Evolutionary conservation across 2,329 filamentous ascomycete genomes (phyloP).

Genomic region (Balansia obtecta): DNA sequence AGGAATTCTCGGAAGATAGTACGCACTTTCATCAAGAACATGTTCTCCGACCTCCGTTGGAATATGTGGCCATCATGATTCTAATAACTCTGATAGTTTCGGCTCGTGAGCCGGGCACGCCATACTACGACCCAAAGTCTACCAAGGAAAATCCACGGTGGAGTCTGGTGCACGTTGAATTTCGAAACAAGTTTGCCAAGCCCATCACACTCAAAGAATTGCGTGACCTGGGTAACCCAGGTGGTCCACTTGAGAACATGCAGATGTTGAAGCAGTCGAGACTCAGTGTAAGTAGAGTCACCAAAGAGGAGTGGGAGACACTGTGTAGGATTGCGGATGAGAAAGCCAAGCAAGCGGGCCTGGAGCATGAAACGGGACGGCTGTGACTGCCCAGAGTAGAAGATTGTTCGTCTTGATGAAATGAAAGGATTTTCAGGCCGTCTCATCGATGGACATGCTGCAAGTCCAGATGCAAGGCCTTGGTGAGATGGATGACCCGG

Average conservation of each 20-base stretch:
- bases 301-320: conserved; percentile 50
- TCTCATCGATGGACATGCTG: neutral
- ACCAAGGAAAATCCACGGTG: conserved; percentile 46
- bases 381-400: neutral
- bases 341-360: conserved; percentile 26
- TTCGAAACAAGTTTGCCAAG: conserved; percentile 67
- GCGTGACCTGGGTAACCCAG: conserved; percentile 45
- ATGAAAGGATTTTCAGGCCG: neutral
- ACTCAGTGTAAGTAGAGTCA: conserved; percentile 66
- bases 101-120: conserved; percentile 25
- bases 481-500: neutral
- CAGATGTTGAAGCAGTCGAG: conserved; percentile 74
- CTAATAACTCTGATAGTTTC: conserved; percentile 14
- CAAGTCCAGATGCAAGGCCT: neutral
- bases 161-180: conserved; percentile 82
- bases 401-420: neutral
- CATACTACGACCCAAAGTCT: conserved; percentile 76
- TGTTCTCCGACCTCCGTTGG: neutral
- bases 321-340: conserved; percentile 40
- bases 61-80: neutral
- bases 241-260: conserved; percentile 55
- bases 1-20: conserved; percentile 72
- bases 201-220: conserved; percentile 61
- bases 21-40: conserved; percentile 14
- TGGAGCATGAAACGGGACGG: conserved; percentile 20